A percentile compares a stretch with the other conserved stretches of the same genome.
Evolutionary conservation across 176 grass and related monocot genomes (phyloP).

Genomic region (Hordeum vulgare): MorexV3_pseudomolecules_assembly NC_058519.1:553875277-553875776

Average conservation of each 20-base stretch:
- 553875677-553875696: slow-evolving; percentile 35
- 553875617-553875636: slow-evolving; percentile 67
- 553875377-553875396: slow-evolving; percentile 22
- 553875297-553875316: slow-evolving; percentile 38
- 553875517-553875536: slow-evolving; percentile 55
- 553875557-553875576: slow-evolving; percentile 8
- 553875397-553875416: slow-evolving; percentile 51
- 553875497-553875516: slow-evolving; percentile 45
- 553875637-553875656: slow-evolving; percentile 41
- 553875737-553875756: slow-evolving; percentile 43
- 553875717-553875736: slow-evolving; percentile 44
- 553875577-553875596: slow-evolving; percentile 29
- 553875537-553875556: slow-evolving; percentile 48
- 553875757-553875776: slow-evolving; percentile 52
- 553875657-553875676: slow-evolving; percentile 33
- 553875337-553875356: slow-evolving; percentile 58
- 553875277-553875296: slow-evolving; percentile 41
- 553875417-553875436: slow-evolving; percentile 47
- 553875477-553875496: slow-evolving; percentile 6
- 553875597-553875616: slow-evolving; percentile 53
- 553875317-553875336: slow-evolving; percentile 32
- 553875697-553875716: slow-evolving; percentile 37
- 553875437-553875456: slow-evolving; percentile 30
- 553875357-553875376: slow-evolving; percentile 36
- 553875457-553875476: slow-evolving; percentile 32